Base-by-base conservation (phyloP, 768 basidiomycete genomes). In the Tricholoma flavovirens region DNA sequence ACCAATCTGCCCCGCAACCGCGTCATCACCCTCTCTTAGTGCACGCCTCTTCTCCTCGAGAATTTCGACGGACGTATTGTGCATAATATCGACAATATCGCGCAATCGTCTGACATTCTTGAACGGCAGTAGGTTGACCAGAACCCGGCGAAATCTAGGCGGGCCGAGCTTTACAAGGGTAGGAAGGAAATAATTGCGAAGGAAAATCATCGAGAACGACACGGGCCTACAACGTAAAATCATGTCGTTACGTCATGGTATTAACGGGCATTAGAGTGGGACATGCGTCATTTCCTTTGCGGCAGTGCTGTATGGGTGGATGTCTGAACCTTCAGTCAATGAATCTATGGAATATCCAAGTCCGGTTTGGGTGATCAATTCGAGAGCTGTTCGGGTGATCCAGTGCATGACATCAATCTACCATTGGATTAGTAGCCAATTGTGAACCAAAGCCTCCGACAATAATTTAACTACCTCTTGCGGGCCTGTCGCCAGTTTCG, bases 1-100 rank as follows among this genome's bases (percentile, higher is more conserved):
- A 0, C 68, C 69, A 15, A 73, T 57, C 49, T 72, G 69, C 12
- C 69, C 58, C 19, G 60, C 19, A 1, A 63, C 58, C 2, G 66
- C 64, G 14, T 58, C 17, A 11, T 42, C 40, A 8, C 40, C 40
- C 19, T 42, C 40, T 17, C 21, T 42, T 7, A 42, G 40, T 19
- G 40, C 40, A 17, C 40, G 40, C 17, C 19, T 42, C 8, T 42
- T 42, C 40, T 17, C 24, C 26, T 61, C 42, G 9, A 57, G 56
- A 21, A 63, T 63, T 29, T 61, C 51, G 7, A 32, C 40, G 0
- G 56, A 32, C 5, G 60, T 61, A 15, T 43, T 42, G 48, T 61
- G 50, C 58, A 59, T 49, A 1, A 51, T 51, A 52, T 63, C 54
- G 12, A 61, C 51, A 4, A 61, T 56, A 32, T 63, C 62, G 7